Evolutionary conservation across 2,329 filamentous ascomycete species (phyloP), one percentile per base, ranked within the genome.

Genomic region (Drechmeria coniospora): DNA sequence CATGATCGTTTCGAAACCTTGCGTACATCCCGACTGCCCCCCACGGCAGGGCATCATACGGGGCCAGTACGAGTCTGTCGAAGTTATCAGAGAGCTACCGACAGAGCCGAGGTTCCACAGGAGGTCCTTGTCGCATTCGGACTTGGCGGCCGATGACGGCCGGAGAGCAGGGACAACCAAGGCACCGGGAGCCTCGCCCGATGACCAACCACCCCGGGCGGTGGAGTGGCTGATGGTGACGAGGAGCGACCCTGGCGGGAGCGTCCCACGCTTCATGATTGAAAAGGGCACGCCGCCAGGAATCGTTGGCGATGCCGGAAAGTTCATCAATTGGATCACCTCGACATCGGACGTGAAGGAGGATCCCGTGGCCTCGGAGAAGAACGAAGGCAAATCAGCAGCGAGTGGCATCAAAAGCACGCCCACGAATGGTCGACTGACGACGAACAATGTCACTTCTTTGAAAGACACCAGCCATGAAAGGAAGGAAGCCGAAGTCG

Each of bases 191-290:
- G 8, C 45, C 54, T 4, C 46, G 39, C 1, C 46, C 56, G n/a
- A 58, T 6, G 23, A 29, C 12, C 26, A 26, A 8, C 16, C 21
- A 3, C 26, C 30, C 5, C 27, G 29, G 18, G 52, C 59, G 15
- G 48, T 93, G 2, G 84, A 93, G 50, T 93, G 84, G 84, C 68
- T 90, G 34, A 93, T 93, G 84, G 72, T 92, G 12, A 92, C 83
- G 1, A 66, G 84, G 26, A 87, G 79, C 47, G 83, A 93, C 41
- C 83, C 84, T 3, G 84, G 84, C 8, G 84, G 84, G 28, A 87
- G 74, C 33, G 84, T 93, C 12, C 84, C 84, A 1, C 68, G 80
- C 10, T 92, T 90, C 54, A 75, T 93, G 65, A 81, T 92, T n/a
- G 84, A 92, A 43, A 74, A 81, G 46, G 81, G 79, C 17, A 92